Percentiles rank a stretch among this genome's conserved stretches.
Evolutionary conservation across 257 asterid species (phyloP).

Genomic region (Ilex asprella): DNA sequence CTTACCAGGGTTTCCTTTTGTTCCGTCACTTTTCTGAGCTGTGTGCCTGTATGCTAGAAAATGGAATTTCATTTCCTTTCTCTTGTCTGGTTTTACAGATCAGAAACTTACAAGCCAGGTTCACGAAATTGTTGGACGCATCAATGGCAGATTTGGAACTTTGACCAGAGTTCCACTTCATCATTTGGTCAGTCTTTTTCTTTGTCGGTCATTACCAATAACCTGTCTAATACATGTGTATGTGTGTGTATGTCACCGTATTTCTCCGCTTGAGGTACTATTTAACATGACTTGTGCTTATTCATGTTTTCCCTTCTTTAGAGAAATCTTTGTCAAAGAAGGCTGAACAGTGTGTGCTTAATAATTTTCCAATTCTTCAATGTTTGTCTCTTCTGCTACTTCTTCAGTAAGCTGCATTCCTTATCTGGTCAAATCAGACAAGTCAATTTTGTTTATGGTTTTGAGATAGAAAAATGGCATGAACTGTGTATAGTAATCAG

Average conservation of each 20-base stretch:
- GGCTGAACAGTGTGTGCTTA: not conserved
- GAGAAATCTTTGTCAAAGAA: not conserved
- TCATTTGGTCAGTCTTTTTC: conserved; percentile 71
- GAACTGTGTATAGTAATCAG: too few relatives aligned
- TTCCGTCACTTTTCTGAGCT: too few relatives aligned
- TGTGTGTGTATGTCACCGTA: conserved; percentile 1
- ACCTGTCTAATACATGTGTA: conserved; percentile 2
- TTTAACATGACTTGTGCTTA: not conserved
- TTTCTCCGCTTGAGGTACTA: not conserved
- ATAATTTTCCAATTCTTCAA: not conserved
- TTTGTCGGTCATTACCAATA: not conserved
- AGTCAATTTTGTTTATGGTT: too few relatives aligned
- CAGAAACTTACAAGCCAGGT: conserved; percentile 97
- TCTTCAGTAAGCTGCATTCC: not conserved
- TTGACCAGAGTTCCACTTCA: conserved; percentile 89
- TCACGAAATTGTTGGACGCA: conserved; percentile 97
- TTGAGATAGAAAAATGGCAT: too few relatives aligned
- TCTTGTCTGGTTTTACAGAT: conserved; percentile 41
- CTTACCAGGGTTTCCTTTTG: too few relatives aligned
- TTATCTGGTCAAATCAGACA: too few relatives aligned
- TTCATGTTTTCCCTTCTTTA: not conserved
- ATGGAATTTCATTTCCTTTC: conserved; percentile 13
- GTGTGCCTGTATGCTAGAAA: not conserved
- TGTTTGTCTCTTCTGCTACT: not conserved
- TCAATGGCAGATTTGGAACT: conserved; percentile 93